phyloP scores from a whole-genome alignment of 768 basidiomycete genomes.

The Trametopsis cervina region DNA sequence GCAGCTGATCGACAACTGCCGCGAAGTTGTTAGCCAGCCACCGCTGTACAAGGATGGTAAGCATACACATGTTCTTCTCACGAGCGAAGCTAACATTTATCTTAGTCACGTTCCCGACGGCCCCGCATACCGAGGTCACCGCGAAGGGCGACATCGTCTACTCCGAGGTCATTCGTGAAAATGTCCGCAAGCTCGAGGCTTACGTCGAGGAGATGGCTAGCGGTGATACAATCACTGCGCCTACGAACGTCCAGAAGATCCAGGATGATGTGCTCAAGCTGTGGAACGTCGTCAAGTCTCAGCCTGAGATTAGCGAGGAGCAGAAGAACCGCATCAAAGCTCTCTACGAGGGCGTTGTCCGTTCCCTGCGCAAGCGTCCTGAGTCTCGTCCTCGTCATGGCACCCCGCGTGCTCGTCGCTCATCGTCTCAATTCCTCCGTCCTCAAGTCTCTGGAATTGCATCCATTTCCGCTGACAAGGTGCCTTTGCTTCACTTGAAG shows the following conservation, averaged over 20 bases:
- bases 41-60: constrained; percentile 93
- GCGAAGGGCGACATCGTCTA: constrained; percentile 93
- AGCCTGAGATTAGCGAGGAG: constrained; percentile 94
- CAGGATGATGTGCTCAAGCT: constrained; percentile 95
- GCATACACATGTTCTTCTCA: constrained; percentile 21
- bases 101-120: constrained; percentile 94
- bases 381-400: constrained; percentile 49
- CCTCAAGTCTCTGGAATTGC: constrained; percentile 72
- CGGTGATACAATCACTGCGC: constrained; percentile 75
- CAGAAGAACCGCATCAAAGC: constrained; percentile 95
- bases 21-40: constrained; percentile 74
- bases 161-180: constrained; percentile 90
- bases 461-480: constrained; percentile 78
- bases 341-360: constrained; percentile 94
- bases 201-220: constrained; percentile 99
- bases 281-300: constrained; percentile 95
- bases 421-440: constrained; percentile 95
- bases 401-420: constrained; percentile 66
- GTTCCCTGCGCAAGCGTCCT: constrained; percentile 77
- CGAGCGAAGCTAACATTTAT: not conserved
- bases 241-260: constrained; percentile 94
- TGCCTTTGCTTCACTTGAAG: constrained; percentile 94
- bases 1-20: constrained; percentile 89
- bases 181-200: constrained; percentile 94
- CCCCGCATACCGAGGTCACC: constrained; percentile 90